phyloP scores from a whole-genome alignment of 768 basidiomycete species.

The Phallus indusiatus region DNA sequence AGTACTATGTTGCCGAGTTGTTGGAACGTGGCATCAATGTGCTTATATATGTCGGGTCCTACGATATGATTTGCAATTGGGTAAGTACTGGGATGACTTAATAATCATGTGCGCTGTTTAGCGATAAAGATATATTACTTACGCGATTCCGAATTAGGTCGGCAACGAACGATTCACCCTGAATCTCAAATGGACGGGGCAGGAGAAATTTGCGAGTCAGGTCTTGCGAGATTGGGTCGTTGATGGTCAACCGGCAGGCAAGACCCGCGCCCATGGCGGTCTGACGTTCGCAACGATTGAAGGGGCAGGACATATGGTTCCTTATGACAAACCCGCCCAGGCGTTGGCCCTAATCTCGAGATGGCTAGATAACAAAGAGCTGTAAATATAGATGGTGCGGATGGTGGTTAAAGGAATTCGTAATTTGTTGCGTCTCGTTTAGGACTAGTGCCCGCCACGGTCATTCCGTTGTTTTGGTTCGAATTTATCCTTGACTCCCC shows the following conservation, averaged over 20 bases:
- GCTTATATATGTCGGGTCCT: constrained; percentile 45
- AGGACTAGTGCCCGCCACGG: no score
- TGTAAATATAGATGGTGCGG: background rate
- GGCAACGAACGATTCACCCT: constrained; percentile 57
- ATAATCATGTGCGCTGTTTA: background rate
- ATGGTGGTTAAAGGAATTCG: no score
- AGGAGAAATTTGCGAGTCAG: constrained; percentile 35
- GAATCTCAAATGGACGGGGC: constrained; percentile 50
- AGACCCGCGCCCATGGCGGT: constrained; percentile 15
- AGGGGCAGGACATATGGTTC: constrained; percentile 17
- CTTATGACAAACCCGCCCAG: constrained; percentile 24
- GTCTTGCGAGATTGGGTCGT: constrained; percentile 53
- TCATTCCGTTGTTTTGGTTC: no score
- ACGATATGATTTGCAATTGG: constrained; percentile 54
- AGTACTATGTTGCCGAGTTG: constrained; percentile 37
- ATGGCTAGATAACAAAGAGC: constrained; percentile 16
- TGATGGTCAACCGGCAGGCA: constrained; percentile 37
- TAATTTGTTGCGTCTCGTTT: no score
- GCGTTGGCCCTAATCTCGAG: constrained; percentile 26
- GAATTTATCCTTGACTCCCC: no score
- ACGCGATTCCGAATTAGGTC: constrained; percentile 30
- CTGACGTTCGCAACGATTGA: constrained; percentile 17
- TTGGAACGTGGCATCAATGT: constrained; percentile 46
- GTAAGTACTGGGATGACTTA: constrained; percentile 20
- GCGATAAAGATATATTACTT: constrained; percentile 21